Evolutionary conservation across 2,329 filamentous ascomycete genomes (phyloP).

Genomic region (Pseudopyricularia cyperi): DNA sequence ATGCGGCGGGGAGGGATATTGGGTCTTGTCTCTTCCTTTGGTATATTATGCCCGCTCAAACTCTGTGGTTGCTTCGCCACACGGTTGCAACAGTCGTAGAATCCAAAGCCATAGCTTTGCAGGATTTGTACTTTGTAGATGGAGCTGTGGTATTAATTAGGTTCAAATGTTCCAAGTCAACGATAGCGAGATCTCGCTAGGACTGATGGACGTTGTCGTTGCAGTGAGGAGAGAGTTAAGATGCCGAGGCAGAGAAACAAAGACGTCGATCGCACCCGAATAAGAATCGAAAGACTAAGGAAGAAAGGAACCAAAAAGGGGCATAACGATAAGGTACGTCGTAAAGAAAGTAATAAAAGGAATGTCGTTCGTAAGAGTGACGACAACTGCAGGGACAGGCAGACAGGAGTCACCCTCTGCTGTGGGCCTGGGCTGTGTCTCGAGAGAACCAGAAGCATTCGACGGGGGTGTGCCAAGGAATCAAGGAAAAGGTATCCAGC

Average conservation of each 20-base stretch:
- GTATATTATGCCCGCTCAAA: not conserved
- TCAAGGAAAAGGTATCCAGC: too few relatives aligned
- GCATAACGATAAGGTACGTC: too few relatives aligned
- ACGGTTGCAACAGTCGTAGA: not conserved
- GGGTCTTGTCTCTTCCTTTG: too few relatives aligned
- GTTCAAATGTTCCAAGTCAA: not conserved
- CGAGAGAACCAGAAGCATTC: not conserved
- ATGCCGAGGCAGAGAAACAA: not conserved
- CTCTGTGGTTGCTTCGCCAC: not conserved
- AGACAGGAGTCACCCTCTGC: too few relatives aligned
- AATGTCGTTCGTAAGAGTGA: too few relatives aligned
- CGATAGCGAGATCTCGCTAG: not conserved
- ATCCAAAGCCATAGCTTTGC: not conserved
- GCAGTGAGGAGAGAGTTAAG: not conserved
- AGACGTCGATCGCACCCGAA: too few relatives aligned
- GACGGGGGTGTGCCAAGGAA: not conserved
- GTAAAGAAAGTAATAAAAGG: too few relatives aligned
- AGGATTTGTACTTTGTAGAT: too few relatives aligned
- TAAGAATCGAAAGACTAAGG: too few relatives aligned
- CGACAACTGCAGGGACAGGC: not conserved
- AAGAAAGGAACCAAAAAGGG: not conserved
- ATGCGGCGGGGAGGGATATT: too few relatives aligned
- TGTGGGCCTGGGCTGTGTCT: not conserved
- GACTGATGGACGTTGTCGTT: not conserved
- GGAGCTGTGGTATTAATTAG: too few relatives aligned